Evolutionary conservation across 257 asterid species (phyloP).

Genomic region (Forsythia viridissima): DNA sequence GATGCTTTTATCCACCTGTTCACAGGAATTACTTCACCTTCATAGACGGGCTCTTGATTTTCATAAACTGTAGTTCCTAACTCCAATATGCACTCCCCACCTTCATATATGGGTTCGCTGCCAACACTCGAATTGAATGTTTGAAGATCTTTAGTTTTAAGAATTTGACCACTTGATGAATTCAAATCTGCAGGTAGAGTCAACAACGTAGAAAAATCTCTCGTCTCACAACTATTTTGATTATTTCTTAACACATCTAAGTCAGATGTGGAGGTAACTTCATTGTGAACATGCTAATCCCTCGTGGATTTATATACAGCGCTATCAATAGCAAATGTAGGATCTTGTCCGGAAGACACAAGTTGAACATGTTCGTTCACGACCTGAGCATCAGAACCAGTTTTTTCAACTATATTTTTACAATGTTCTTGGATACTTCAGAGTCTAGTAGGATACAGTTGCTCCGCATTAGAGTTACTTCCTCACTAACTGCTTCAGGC

Average conservation of each 20-base stretch:
- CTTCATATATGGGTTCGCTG: no score
- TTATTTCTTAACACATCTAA: conserved; percentile 26
- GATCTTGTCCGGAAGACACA: conserved; percentile 33
- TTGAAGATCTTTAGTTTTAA: no score
- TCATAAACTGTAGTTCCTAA: no score
- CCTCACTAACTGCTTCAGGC: conserved; percentile 40
- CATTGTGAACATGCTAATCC: conserved; percentile 30
- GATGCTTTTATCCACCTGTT: conserved; percentile 53
- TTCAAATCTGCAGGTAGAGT: no score
- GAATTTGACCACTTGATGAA: no score
- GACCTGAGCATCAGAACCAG: conserved; percentile 26
- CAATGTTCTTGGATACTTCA: conserved; percentile 33
- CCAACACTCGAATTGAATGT: no score
- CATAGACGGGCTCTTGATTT: no score
- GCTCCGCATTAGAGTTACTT: conserved; percentile 33
- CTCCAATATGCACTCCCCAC: no score
- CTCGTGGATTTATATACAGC: conserved; percentile 28
- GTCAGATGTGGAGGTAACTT: conserved; percentile 36
- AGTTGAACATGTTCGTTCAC: conserved; percentile 30
- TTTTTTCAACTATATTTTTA: conserved; percentile 22
- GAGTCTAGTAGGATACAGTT: conserved; percentile 20
- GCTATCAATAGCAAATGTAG: conserved; percentile 34
- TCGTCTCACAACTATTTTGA: conserved; percentile 33
- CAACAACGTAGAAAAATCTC: conserved; percentile 19
- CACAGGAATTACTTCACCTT: conserved; percentile 26